Percentiles rank a stretch among this genome's conserved stretches.
phyloP scores from a whole-genome alignment of 179 eudicot species.

The Sideroxylon spinosum region DNA sequence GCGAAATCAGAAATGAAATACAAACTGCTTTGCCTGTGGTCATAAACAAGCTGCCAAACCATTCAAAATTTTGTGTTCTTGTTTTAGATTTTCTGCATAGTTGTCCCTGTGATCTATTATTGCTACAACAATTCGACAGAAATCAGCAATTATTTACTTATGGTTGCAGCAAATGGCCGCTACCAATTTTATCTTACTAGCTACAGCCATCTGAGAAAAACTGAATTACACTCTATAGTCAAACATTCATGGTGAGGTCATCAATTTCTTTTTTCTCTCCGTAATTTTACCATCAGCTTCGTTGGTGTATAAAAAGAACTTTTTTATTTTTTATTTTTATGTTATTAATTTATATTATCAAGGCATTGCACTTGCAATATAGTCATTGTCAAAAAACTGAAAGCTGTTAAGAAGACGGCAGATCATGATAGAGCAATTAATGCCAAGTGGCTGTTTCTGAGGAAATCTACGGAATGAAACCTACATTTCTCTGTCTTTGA shows the following conservation, averaged over 20 bases:
- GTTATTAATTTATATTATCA: background rate
- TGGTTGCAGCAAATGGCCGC: background rate
- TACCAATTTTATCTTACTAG: background rate
- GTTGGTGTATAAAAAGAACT: background rate
- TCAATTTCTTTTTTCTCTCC: background rate
- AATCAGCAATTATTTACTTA: background rate
- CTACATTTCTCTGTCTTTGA: background rate
- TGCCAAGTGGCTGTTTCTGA: background rate
- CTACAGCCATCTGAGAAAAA: background rate
- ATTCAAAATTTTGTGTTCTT: too few relatives aligned
- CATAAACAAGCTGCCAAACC: too few relatives aligned
- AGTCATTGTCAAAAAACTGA: conserved; percentile 4
- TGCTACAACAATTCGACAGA: background rate
- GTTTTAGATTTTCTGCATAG: too few relatives aligned
- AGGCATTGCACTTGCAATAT: conserved; percentile 7
- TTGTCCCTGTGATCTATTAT: too few relatives aligned
- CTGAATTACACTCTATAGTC: too few relatives aligned
- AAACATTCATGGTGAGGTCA: background rate
- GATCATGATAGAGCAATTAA: background rate
- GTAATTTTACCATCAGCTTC: background rate
- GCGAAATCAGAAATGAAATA: too few relatives aligned
- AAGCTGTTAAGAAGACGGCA: background rate
- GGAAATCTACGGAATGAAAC: background rate
- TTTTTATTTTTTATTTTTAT: too few relatives aligned
- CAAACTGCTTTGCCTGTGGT: too few relatives aligned